Base-by-base conservation (phyloP, 352 stramenopile species). In the Plasmopara halstedii region DNA sequence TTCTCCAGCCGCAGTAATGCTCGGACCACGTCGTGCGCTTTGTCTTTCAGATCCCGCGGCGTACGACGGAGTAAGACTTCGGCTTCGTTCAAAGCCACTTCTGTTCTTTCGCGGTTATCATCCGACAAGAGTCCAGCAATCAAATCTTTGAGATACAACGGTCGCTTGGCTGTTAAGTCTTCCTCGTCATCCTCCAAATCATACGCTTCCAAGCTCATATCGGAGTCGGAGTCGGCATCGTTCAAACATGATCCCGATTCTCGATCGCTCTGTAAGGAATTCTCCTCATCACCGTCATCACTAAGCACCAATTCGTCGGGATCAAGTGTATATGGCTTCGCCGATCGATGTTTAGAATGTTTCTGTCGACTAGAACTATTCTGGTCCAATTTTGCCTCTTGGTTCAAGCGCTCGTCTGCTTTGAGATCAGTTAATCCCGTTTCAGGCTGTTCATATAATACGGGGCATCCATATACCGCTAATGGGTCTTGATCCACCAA, bases 91-190 rank as follows among this genome's bases (percentile, higher is more conserved):
- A 90, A 45, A 7, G 74, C 74, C 8, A 40, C 53, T 47, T 85
- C 73, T 0, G 53, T 71, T 45, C 72, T 78, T 15, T 84, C 75
- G 6, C 68, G 69, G 18, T 83, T 69, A 44, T 86, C 65, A 29
- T 88, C 74, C 0, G 56, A 61, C 17, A 83, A 56, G 13, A 90
- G 49, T 1, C 54, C 60, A 15, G 62, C 26, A 31, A 88, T 52
- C 37, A 90, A 36, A 31, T 88, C 73, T 33, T 85, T 87, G 29
- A 90, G 56, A 58, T 90, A 90, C 25, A 86, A 17, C 1, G 73
- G 78, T n/a, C 67, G 66, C 23, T 59, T 67, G 2, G 75, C 50
- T 34, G 43, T 67, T 31, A 90, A 61, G 26, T 90, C 78, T 48
- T 80, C 51, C 50, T 90, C 74, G 33, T 86, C 58, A 34, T 90